Percentiles rank a stretch among this genome's conserved stretches.
phyloP scores from a whole-genome alignment of 352 stramenopile genomes.

The Phytophthora parvispora region DNA sequence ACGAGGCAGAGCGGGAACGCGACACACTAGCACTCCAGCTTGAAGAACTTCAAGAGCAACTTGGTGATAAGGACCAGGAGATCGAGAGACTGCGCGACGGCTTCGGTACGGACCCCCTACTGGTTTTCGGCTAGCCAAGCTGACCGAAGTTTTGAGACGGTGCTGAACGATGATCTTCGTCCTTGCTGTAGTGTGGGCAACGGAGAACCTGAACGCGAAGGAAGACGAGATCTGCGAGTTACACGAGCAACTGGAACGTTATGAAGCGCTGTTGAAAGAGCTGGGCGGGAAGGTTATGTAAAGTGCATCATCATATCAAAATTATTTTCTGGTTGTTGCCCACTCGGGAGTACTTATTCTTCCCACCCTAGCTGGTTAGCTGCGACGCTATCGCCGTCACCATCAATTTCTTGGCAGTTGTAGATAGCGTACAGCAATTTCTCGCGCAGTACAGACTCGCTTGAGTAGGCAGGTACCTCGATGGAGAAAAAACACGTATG shows the following conservation, averaged over 20 bases:
- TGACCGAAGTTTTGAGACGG: not conserved
- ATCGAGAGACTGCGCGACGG: conserved; percentile 31
- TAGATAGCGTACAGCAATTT: conserved; percentile 94
- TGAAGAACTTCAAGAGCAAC: conserved; percentile 25
- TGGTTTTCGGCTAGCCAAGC: conserved; percentile 14
- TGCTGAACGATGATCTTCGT: conserved; percentile 7
- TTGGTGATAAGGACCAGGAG: conserved; percentile 34
- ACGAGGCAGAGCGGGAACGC: conserved; percentile 24
- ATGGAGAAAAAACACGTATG: conserved; percentile 99
- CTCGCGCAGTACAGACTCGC: conserved; percentile 68
- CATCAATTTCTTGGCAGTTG: conserved; percentile 96
- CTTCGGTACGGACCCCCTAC: conserved; percentile 25
- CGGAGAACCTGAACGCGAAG: conserved; percentile 32
- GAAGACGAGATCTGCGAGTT: conserved; percentile 41
- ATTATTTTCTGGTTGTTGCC: not conserved
- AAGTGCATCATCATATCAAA: conserved; percentile 27
- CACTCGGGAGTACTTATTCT: conserved; percentile 46
- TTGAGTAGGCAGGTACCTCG: conserved; percentile 96
- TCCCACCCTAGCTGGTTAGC: conserved; percentile 88
- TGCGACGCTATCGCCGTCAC: conserved; percentile 81
- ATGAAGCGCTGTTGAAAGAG: conserved; percentile 19
- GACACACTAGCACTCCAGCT: conserved; percentile 24
- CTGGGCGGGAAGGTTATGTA: conserved; percentile 25
- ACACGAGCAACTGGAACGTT: conserved; percentile 29
- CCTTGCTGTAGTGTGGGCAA: conserved; percentile 36